These are phyloP conservation scores for Lanzia echinophila DNA, from an alignment of 2,329 filamentous ascomycete species.

Conservation along the genomic window DNA sequence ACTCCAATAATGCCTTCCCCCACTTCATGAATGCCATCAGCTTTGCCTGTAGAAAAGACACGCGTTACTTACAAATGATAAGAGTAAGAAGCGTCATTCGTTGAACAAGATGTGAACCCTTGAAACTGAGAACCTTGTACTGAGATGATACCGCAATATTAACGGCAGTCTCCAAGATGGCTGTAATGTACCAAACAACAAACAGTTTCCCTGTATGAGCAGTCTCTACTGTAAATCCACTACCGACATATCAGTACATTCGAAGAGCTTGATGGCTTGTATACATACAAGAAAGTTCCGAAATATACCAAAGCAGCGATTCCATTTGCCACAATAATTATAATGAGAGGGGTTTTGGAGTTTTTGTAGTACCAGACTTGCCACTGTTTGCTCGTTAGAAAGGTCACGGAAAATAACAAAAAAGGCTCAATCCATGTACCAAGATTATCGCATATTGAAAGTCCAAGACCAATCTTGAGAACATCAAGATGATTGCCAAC, in stretches of 20 bases:
- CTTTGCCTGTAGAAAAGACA: too few species aligned
- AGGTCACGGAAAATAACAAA: background rate
- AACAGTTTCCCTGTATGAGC: background rate
- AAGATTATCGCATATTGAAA: conserved; percentile 31
- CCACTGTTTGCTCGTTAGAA: conserved; percentile 5
- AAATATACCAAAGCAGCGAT: conserved; percentile 20
- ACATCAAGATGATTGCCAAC: conserved; percentile 33
- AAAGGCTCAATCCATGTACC: background rate
- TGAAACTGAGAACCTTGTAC: conserved; percentile 40
- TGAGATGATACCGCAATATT: conserved; percentile 20
- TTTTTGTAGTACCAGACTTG: conserved; percentile 20
- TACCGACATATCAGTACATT: too few species aligned
- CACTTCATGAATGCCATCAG: conserved; percentile 6
- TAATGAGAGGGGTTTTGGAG: conserved; percentile 13
- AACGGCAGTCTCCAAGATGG: conserved; percentile 17
- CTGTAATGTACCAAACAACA: conserved; percentile 19
- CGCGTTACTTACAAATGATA: conserved; percentile 37
- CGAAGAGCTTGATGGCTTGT: too few species aligned
- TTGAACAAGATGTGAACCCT: conserved; percentile 51
- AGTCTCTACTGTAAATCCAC: background rate
- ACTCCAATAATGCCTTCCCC: conserved; percentile 25
- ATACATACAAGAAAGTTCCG: too few species aligned
- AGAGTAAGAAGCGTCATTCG: conserved; percentile 52
- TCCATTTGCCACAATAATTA: conserved; percentile 13
- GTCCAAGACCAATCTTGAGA: conserved; percentile 31